These are phyloP conservation scores for Aurantiochytrium sp. DNA, from an alignment of 108 stramenopile genomes.

Conservation along the genomic window DNA sequence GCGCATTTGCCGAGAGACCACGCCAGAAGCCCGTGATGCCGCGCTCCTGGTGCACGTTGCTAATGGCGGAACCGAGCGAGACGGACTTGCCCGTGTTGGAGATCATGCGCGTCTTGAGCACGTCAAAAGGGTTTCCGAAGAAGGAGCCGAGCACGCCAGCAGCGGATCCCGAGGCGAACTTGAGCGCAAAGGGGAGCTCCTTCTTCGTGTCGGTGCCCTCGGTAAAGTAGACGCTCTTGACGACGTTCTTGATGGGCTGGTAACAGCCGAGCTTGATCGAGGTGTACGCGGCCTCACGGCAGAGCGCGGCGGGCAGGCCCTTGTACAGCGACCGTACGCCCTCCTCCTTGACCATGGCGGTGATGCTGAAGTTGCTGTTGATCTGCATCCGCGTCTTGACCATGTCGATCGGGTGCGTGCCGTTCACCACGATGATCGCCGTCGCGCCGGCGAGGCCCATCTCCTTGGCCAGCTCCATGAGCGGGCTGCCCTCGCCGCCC, in stretches of 20 bases:
- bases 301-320: conserved; percentile 72
- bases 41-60: conserved; percentile 64
- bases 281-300: conserved; percentile 84
- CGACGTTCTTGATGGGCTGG: conserved; percentile 70
- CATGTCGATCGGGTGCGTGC: conserved; percentile 83
- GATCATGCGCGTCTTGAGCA: conserved; percentile 78
- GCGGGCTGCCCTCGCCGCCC: background rate
- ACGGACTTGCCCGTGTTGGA: conserved; percentile 62
- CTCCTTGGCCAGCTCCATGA: conserved; percentile 38
- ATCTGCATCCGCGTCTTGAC: conserved; percentile 89
- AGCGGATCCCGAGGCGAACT: conserved; percentile 70
- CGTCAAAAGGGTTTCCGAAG: conserved; percentile 86
- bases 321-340: conserved; percentile 76
- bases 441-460: conserved; percentile 71
- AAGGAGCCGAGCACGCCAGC: conserved; percentile 76
- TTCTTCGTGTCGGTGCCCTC: conserved; percentile 48
- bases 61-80: conserved; percentile 49
- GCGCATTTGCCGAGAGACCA: conserved; percentile 70
- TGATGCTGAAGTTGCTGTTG: conserved; percentile 32
- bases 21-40: conserved; percentile 83
- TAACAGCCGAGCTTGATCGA: conserved; percentile 80
- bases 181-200: conserved; percentile 50
- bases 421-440: conserved; percentile 71
- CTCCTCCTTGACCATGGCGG: conserved; percentile 59
- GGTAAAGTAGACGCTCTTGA: conserved; percentile 52